Evolutionary conservation across 768 basidiomycete genomes (phyloP).

Genomic region (Auriscalpium microsporum): DNA sequence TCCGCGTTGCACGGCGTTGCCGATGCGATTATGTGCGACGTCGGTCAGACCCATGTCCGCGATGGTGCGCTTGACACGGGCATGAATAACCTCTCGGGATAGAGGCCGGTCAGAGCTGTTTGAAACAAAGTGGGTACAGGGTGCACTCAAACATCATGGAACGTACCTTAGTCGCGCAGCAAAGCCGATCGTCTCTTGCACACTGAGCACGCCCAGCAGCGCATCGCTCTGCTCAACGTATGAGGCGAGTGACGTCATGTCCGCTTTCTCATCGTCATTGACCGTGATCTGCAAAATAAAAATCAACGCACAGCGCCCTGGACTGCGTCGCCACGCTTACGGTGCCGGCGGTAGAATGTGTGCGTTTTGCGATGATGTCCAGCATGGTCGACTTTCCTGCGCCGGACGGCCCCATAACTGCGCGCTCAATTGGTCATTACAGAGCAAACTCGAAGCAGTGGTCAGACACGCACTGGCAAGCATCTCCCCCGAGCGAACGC

Average conservation of each 20-base stretch:
- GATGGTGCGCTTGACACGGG: slow-evolving; percentile 38
- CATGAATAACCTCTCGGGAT: slow-evolving; percentile 25
- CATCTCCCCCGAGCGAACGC: slow-evolving; percentile 15
- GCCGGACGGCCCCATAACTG: slow-evolving; percentile 43
- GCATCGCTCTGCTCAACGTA: slow-evolving; percentile 59
- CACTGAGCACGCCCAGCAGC: slow-evolving; percentile 48
- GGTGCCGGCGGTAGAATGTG: slow-evolving; percentile 29
- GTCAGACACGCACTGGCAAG: slow-evolving; percentile 16
- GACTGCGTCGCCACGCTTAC: background rate
- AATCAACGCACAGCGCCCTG: background rate
- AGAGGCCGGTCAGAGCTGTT: slow-evolving; percentile 11
- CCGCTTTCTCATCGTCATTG: slow-evolving; percentile 10
- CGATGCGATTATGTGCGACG: slow-evolving; percentile 43
- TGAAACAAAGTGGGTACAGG: background rate
- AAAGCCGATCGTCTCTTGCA: slow-evolving; percentile 45
- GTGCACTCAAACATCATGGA: background rate
- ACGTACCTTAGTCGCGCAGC: slow-evolving; percentile 41
- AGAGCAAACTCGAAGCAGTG: slow-evolving; percentile 5
- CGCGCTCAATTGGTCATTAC: background rate
- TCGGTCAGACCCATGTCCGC: slow-evolving; percentile 38
- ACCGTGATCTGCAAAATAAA: slow-evolving; percentile 10
- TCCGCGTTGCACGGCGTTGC: slow-evolving; percentile 48
- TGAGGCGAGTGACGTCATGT: slow-evolving; percentile 33
- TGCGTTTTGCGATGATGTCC: slow-evolving; percentile 44
- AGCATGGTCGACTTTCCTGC: slow-evolving; percentile 45